Evolutionary conservation across 164 flowering plant genomes (phyloP), one percentile per base, ranked within the genome.

Genomic region (Cinnamomum chago): DNA sequence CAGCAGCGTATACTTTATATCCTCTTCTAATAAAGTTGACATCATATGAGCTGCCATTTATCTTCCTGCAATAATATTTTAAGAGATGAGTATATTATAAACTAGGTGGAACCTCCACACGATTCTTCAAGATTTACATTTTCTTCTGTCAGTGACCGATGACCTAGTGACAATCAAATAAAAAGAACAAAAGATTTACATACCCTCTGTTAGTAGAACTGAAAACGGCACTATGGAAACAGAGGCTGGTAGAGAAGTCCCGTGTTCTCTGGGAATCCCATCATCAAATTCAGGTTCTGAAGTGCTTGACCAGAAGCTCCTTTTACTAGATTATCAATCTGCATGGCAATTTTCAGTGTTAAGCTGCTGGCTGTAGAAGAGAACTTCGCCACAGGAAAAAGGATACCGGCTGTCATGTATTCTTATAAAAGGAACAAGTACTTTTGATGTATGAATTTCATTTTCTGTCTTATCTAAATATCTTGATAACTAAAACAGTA

Each of bases 281-380:
- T 81, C 97, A 96, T 96, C 78, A 94, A 72, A 80, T 96, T 96
- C 17, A 96, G 93, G 85, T 96, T 96, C 77, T 96, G 97, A 17
- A 96, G 72, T 20, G 99, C 98, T 83, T 96, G 99, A 72, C 99
- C 99, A 6, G 99, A 94, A 81, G 98, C 99, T 82, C 99, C 99
- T 84, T 96, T 96, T 70, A 96, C 92, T 64, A 94, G 89, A 79
- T 94, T 96, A 80, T 96, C 99, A 80, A 96, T 96, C 99, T 94
- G 91, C 84, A 85, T 4, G 22, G 72, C 4, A 15, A 55, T 67
- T 5, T 62, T n/a, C 3, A 76, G 17, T 25, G 71, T 62, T 52
- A 65, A 68, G 18, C 66, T 15, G 35, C 18, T 6, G 20, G 28
- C 60, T 23, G n/a, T 50, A 47, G 71, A n/a, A 2, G 24, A 70